Percentiles rank a stretch among this genome's conserved stretches.
Evolutionary conservation across 2,329 filamentous ascomycete genomes (phyloP).

Genomic region (Claviceps arundinis): DNA sequence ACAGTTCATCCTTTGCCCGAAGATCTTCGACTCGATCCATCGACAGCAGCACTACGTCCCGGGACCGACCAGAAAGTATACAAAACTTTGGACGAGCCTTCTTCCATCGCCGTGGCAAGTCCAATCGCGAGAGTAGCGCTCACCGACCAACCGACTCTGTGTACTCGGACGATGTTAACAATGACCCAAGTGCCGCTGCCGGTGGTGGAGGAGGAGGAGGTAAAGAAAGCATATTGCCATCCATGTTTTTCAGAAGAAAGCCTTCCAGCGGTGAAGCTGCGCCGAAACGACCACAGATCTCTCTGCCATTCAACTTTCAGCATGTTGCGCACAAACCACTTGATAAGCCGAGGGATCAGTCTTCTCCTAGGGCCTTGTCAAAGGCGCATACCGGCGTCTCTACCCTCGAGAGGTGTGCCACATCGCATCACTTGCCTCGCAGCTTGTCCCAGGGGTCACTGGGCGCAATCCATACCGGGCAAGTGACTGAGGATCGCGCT

Average conservation of each 20-base stretch:
- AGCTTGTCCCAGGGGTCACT: slow-evolving; percentile 21
- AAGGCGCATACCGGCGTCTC: background rate
- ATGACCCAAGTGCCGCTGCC: slow-evolving; percentile 18
- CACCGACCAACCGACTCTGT: slow-evolving; percentile 35
- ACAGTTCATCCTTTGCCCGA: slow-evolving; percentile 37
- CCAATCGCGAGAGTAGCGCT: slow-evolving; percentile 38
- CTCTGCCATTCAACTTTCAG: slow-evolving; percentile 53
- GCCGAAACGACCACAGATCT: slow-evolving; percentile 39
- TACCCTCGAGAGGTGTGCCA: background rate
- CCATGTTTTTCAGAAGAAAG: slow-evolving; percentile 39
- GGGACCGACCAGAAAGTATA: slow-evolving; percentile 44
- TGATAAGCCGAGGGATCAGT: slow-evolving; percentile 30
- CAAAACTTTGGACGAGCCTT: slow-evolving; percentile 47
- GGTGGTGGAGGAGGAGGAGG: slow-evolving; percentile 10
- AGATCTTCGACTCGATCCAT: slow-evolving; percentile 44
- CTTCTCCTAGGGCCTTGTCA: background rate
- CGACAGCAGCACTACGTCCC: slow-evolving; percentile 35
- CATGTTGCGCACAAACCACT: slow-evolving; percentile 47
- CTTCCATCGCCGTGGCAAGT: slow-evolving; percentile 38
- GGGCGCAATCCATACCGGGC: background rate
- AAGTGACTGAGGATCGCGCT: background rate
- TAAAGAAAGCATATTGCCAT: slow-evolving; percentile 34
- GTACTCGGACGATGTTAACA: slow-evolving; percentile 30
- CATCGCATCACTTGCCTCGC: background rate
- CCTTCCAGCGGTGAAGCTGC: slow-evolving; percentile 20